Percentiles rank a stretch among this genome's conserved stretches.
phyloP scores from a whole-genome alignment of 1,284 basidiomycete genomes.

The Lentinula novae-zelandiae region DNA sequence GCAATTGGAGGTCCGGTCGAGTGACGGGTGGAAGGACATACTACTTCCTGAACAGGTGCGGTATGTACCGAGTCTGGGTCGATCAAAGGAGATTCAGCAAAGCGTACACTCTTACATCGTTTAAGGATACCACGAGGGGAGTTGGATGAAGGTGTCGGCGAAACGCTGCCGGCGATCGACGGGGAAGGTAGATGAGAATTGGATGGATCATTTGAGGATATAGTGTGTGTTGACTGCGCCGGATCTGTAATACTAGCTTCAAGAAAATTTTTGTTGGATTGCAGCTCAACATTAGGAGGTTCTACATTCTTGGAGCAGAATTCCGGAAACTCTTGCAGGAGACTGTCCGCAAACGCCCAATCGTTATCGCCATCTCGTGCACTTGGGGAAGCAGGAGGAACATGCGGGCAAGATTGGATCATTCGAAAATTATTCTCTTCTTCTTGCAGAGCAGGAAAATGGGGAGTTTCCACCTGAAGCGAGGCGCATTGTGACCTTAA shows the following conservation, averaged over 20 bases:
- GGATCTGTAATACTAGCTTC: neutral
- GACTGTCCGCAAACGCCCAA: slow-evolving; percentile 42
- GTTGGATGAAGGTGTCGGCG: slow-evolving; percentile 15
- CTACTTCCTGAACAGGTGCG: neutral
- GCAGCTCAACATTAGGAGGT: neutral
- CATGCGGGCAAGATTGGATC: neutral
- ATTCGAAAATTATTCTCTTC: slow-evolving; percentile 15
- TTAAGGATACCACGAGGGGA: slow-evolving; percentile 35
- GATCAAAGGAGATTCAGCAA: slow-evolving; percentile 29
- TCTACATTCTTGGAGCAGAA: neutral
- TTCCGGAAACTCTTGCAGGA: slow-evolving; percentile 26
- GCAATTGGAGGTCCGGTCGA: slow-evolving; percentile 5
- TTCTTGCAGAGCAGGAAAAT: slow-evolving; percentile 15
- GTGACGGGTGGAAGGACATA: slow-evolving; percentile 2
- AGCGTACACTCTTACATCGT: slow-evolving; percentile 36
- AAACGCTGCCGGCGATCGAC: slow-evolving; percentile 5
- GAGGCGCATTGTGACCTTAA: slow-evolving; percentile 40
- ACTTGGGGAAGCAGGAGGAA: slow-evolving; percentile 5
- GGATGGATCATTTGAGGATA: neutral
- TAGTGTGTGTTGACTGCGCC: neutral
- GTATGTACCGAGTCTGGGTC: neutral
- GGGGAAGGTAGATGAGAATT: neutral
- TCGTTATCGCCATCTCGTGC: slow-evolving; percentile 32
- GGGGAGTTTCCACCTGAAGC: slow-evolving; percentile 18
- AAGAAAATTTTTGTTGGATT: slow-evolving; percentile 12